Evolutionary conservation across 1,284 basidiomycete genomes (phyloP).

Genomic region (Laetiporus sulphureus): DNA sequence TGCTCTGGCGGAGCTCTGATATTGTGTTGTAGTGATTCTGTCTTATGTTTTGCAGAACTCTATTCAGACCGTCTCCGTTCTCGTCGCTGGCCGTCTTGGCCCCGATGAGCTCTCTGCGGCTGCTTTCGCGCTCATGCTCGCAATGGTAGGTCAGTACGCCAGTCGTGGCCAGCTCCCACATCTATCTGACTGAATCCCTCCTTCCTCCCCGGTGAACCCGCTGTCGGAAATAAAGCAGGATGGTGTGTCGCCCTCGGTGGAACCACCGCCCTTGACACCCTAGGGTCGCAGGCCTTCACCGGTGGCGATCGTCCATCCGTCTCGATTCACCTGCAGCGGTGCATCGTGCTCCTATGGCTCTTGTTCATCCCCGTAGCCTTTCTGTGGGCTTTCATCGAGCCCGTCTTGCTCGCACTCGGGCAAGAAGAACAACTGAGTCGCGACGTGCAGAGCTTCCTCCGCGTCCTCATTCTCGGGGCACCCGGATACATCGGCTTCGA

Average conservation of each 20-base stretch:
- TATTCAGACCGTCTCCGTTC: conserved; percentile 56
- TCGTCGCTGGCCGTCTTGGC: conserved; percentile 60
- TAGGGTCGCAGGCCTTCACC: conserved; percentile 71
- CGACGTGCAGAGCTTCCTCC: conserved; percentile 59
- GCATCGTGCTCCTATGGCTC: conserved; percentile 53
- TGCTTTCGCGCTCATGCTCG: conserved; percentile 70
- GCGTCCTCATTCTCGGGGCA: conserved; percentile 55
- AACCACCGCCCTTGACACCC: conserved; percentile 69
- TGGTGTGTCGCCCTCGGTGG: conserved; percentile 74
- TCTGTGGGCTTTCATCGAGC: conserved; percentile 55
- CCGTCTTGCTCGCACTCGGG: conserved; percentile 55
- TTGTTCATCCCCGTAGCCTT: conserved; percentile 56
- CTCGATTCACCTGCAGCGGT: conserved; percentile 65
- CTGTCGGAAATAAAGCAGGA: no score
- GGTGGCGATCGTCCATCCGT: conserved; percentile 48
- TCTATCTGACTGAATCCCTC: background rate
- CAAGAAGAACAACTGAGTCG: conserved; percentile 48
- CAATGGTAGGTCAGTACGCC: conserved; percentile 60
- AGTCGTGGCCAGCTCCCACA: background rate
- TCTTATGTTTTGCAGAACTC: conserved; percentile 69
- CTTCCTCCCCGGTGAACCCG: no score
- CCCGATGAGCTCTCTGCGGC: conserved; percentile 62
- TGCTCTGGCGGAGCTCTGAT: background rate
- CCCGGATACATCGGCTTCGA: conserved; percentile 75
- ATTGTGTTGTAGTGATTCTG: conserved; percentile 18